These are phyloP conservation scores for Chenopodium quinoa DNA, from an alignment of 148 eudicot species.

Conservation along the genomic window DNA sequence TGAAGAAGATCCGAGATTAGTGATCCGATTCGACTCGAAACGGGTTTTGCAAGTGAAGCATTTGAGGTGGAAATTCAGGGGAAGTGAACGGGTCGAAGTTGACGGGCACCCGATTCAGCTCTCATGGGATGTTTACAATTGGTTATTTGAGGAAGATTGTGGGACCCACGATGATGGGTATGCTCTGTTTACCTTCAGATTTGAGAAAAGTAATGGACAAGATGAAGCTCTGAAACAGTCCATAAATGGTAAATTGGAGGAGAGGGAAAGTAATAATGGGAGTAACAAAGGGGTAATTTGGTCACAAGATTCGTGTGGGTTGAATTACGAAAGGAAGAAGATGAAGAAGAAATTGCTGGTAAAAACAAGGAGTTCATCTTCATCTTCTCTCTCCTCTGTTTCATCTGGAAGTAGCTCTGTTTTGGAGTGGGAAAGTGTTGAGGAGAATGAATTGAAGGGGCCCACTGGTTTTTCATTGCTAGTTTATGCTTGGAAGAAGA, in stretches of 20 bases:
- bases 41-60: constrained; percentile 57
- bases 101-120: constrained; percentile 58
- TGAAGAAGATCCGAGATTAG: constrained; percentile 47
- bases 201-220: constrained; percentile 27
- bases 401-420: constrained; percentile 71
- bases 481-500: constrained; percentile 91
- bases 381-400: constrained; percentile 60
- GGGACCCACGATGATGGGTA: constrained; percentile 39
- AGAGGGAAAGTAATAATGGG: not conserved
- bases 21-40: constrained; percentile 45
- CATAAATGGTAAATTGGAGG: not conserved
- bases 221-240: not conserved
- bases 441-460: constrained; percentile 69
- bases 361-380: constrained; percentile 49
- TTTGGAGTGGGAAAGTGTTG: constrained; percentile 83
- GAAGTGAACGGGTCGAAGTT: constrained; percentile 62
- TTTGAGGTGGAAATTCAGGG: constrained; percentile 80
- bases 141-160: constrained; percentile 52
- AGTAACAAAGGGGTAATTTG: constrained; percentile 24
- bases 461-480: constrained; percentile 76
- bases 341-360: constrained; percentile 54
- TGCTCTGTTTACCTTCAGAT: constrained; percentile 67
- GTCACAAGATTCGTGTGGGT: constrained; percentile 53
- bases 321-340: constrained; percentile 54
- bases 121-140: constrained; percentile 77